A percentile compares a stretch with the other conserved stretches of the same genome.
Evolutionary conservation across 2,329 filamentous ascomycete genomes (phyloP).

Genomic region (Fusarium continuum): DNA sequence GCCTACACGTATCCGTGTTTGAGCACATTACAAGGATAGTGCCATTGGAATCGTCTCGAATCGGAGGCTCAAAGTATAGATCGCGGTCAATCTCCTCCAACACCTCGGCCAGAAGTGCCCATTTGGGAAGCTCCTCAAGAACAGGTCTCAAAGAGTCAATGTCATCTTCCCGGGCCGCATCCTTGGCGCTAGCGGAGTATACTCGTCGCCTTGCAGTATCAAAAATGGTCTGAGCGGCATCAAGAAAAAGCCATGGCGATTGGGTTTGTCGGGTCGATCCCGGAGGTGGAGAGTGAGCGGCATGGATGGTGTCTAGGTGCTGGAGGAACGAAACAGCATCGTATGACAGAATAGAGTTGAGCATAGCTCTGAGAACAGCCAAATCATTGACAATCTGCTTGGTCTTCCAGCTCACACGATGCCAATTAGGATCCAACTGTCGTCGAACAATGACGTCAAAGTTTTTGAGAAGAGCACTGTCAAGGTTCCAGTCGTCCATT

Average conservation of each 20-base stretch:
- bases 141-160: constrained; percentile 77
- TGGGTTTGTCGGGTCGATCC: constrained; percentile 89
- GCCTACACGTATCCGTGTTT: constrained; percentile 84
- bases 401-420: constrained; percentile 93
- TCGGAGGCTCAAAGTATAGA: constrained; percentile 80
- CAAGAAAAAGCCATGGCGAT: constrained; percentile 95
- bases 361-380: constrained; percentile 80
- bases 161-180: constrained; percentile 56
- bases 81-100: constrained; percentile 93
- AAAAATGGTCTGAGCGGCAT: constrained; percentile 94
- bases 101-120: constrained; percentile 87
- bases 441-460: constrained; percentile 90
- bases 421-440: constrained; percentile 96
- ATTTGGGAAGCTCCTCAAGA: constrained; percentile 95
- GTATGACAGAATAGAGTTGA: constrained; percentile 83
- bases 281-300: constrained; percentile 86
- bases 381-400: constrained; percentile 93
- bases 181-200: constrained; percentile 74
- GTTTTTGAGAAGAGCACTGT: constrained; percentile 89
- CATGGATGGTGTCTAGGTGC: constrained; percentile 92
- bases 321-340: constrained; percentile 92
- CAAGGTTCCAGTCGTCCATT: constrained; percentile 96
- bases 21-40: constrained; percentile 96
- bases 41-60: constrained; percentile 87
- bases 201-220: constrained; percentile 88